Base-by-base conservation (phyloP, 345 rosid genomes). In the Bruguiera parviflora region DNA sequence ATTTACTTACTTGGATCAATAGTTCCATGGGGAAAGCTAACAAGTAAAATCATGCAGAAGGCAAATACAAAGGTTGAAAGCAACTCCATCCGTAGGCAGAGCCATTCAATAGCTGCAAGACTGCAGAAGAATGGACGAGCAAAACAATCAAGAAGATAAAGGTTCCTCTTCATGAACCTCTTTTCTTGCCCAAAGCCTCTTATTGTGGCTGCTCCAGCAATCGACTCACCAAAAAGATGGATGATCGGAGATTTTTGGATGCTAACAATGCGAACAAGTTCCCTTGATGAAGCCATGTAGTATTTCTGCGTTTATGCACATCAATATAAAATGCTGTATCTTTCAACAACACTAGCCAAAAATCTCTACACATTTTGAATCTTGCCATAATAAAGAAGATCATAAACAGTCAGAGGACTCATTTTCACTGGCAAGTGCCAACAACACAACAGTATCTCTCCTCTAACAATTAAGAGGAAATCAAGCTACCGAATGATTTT, bases 201-300 rank as follows among this genome's bases (percentile, higher is more conserved):
- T 77, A 96, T 92, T 9, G 98, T 92, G 69, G 99, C 89, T 68
- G 99, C 98, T 81, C 99, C 99, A 71, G 99, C 92, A 74, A 96
- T 96, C 69, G 99, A 92, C 83, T 96, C 99, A 2, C 99, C 97
- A 74, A 96, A 96, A 58, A 96, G 90, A 85, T 96, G 86, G 77
- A 96, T 88, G 71, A 96, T 76, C 58, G 99, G 98, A 80, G 99
- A 96, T 79, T 96, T 96, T 80, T 96, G 99, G 71, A 90, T 96
- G 86, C 99, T 96, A 69, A 96, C 97, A 68, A 96, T 96, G 61
- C 99, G 98, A 35, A 96, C 99, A 60, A 96, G 80, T 83, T 96
- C 99, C 81, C 99, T 85, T 1, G 99, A 96, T 39, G 99, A 96
- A 66, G 99, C 93, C 98, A 96, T 96, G 85, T 96, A 96, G 88